Percentiles rank a stretch among this genome's conserved stretches.
Conservation (phyloP, 2,329 filamentous ascomycete genomes). For the Neobulgaria alba region DNA sequence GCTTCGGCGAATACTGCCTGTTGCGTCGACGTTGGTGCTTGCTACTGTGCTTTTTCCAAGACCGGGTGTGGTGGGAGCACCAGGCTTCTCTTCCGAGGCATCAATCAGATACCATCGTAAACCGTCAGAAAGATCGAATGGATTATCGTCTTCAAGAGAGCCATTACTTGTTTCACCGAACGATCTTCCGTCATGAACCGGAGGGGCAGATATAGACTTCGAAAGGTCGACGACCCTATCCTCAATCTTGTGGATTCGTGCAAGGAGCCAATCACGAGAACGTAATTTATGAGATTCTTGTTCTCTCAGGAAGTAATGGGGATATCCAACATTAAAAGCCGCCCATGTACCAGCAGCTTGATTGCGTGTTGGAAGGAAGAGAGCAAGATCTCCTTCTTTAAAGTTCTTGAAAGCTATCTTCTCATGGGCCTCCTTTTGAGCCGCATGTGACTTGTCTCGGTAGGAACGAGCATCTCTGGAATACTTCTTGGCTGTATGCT, state of each 20-base stretch:
- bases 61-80: constrained; percentile 84
- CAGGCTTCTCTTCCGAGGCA: constrained; percentile 84
- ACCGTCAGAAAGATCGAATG: constrained; percentile 91
- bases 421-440: constrained; percentile 80
- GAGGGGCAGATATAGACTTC: constrained; percentile 48
- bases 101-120: constrained; percentile 95
- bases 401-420: constrained; percentile 96
- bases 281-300: constrained; percentile 80
- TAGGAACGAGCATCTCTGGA: constrained; percentile 82
- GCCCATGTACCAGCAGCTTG: constrained; percentile 94
- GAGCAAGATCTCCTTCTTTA: constrained; percentile 88
- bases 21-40: constrained; percentile 77
- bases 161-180: constrained; percentile 42
- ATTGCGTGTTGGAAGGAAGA: constrained; percentile 91
- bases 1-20: constrained; percentile 55
- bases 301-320: constrained; percentile 93
- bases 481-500: constrained; percentile 87
- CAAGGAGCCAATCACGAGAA: constrained; percentile 90
- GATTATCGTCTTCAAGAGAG: constrained; percentile 80
- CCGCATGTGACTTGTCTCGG: constrained; percentile 72
- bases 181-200: constrained; percentile 32
- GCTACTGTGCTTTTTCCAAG: constrained; percentile 88
- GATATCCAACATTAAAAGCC: constrained; percentile 94
- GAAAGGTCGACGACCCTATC: constrained; percentile 90
- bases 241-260: constrained; percentile 83